A percentile compares a stretch with the other conserved stretches of the same genome.
Evolutionary conservation across 192 early-diverging fungal genomes (phyloP).

Genomic region (Entomortierella lignicola): DNA sequence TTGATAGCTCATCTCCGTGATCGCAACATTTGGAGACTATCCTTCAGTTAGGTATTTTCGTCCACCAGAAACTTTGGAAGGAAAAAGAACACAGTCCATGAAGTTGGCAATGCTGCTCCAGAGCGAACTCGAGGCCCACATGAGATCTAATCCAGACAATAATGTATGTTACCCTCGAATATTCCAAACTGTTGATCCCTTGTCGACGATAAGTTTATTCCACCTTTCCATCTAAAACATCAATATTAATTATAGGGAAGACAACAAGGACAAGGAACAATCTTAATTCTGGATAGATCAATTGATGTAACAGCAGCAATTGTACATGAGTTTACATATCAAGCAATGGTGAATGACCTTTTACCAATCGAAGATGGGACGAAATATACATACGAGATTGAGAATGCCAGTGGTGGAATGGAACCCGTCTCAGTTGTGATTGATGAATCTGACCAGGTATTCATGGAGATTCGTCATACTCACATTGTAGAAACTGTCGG

Average conservation of each 20-base stretch:
- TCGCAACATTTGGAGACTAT: slow-evolving; percentile 88
- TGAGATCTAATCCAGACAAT: slow-evolving; percentile 72
- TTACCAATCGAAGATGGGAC: slow-evolving; percentile 72
- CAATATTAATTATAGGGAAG: slow-evolving; percentile 41
- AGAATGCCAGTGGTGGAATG: slow-evolving; percentile 55
- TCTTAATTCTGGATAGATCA: slow-evolving; percentile 92
- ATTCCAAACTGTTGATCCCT: too few species aligned
- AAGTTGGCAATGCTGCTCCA: slow-evolving; percentile 87
- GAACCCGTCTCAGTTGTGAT: slow-evolving; percentile 64
- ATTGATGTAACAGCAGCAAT: slow-evolving; percentile 92
- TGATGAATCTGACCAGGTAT: slow-evolving; percentile 85
- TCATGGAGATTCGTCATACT: slow-evolving; percentile 79
- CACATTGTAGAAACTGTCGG: slow-evolving; percentile 86
- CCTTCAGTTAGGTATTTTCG: slow-evolving; percentile 94
- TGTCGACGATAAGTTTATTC: too few species aligned
- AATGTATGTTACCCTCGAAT: slow-evolving; percentile 55
- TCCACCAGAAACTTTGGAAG: slow-evolving; percentile 76
- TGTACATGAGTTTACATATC: slow-evolving; percentile 99
- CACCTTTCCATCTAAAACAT: background rate
- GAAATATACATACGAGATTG: slow-evolving; percentile 71
- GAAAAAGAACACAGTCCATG: slow-evolving; percentile 75
- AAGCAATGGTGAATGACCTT: slow-evolving; percentile 97
- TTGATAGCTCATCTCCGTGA: slow-evolving; percentile 83
- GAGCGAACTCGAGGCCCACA: slow-evolving; percentile 84
- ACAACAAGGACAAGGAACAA: slow-evolving; percentile 72